Percentiles rank a stretch among this genome's conserved stretches.
Evolutionary conservation across 179 eudicot species (phyloP).

Genomic region (Patellifolia procumbens): DNA sequence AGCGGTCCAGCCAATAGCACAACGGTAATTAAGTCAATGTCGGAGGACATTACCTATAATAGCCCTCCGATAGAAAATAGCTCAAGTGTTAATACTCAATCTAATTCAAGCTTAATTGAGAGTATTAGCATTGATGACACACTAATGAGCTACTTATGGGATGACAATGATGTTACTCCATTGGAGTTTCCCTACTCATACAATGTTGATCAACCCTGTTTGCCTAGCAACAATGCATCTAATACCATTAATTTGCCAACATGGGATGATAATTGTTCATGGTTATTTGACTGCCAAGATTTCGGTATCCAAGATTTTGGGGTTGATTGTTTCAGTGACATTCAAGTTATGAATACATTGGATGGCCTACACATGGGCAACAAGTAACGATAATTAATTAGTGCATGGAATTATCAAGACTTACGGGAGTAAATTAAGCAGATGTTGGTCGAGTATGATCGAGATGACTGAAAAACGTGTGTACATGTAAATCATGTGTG

Average conservation of each 20-base stretch:
- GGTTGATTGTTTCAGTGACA: slow-evolving; percentile 50
- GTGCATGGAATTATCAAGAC: background rate
- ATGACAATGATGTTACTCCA: slow-evolving; percentile 40
- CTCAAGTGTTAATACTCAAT: slow-evolving; percentile 28
- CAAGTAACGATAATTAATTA: slow-evolving; percentile 20
- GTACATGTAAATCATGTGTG: slow-evolving; percentile 6
- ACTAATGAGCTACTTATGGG: slow-evolving; percentile 55
- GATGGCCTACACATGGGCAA: slow-evolving; percentile 37
- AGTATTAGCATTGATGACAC: slow-evolving; percentile 43
- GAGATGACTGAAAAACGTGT: background rate
- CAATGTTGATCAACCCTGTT: slow-evolving; percentile 19
- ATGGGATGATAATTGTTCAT: slow-evolving; percentile 48
- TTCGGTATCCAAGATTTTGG: slow-evolving; percentile 84
- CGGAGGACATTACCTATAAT: slow-evolving; percentile 19
- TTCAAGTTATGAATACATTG: slow-evolving; percentile 45
- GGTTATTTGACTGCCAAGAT: slow-evolving; percentile 77
- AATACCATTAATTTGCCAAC: slow-evolving; percentile 28
- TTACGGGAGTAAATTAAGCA: slow-evolving; percentile 10
- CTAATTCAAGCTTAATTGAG: slow-evolving; percentile 28
- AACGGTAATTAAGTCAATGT: slow-evolving; percentile 4
- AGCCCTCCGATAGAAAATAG: slow-evolving; percentile 44
- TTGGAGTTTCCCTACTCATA: slow-evolving; percentile 46
- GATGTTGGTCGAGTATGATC: background rate
- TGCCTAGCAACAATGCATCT: slow-evolving; percentile 19
- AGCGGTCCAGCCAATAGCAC: slow-evolving; percentile 6